A percentile compares a stretch with the other conserved stretches of the same genome.
These are phyloP conservation scores for Flaveria sonorensis DNA, from an alignment of 129 eudicot species.

Conservation along the genomic window DNA sequence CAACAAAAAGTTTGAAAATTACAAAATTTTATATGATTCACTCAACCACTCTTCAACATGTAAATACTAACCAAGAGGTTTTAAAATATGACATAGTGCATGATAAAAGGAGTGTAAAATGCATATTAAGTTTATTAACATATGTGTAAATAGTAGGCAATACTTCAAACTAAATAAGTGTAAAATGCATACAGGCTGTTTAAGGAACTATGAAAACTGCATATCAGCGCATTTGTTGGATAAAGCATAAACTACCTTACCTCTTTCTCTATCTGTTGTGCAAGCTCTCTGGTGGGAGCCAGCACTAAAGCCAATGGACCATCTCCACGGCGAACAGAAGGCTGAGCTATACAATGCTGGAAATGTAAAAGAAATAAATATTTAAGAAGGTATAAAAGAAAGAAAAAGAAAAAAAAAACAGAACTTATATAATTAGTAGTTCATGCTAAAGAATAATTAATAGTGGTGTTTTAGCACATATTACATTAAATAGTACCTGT, in stretches of 20 bases:
- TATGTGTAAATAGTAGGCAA: too few relatives aligned
- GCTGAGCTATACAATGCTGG: conserved; percentile 85
- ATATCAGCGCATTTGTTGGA: conserved; percentile 2
- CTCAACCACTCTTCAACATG: background rate
- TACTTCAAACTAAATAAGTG: background rate
- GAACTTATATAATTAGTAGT: background rate
- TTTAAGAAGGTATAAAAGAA: background rate
- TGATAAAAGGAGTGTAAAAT: background rate
- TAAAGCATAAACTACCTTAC: conserved; percentile 41
- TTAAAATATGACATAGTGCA: background rate
- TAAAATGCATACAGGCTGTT: conserved; percentile 17
- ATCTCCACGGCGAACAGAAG: conserved; percentile 77
- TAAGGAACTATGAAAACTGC: conserved; percentile 12
- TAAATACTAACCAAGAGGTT: background rate
- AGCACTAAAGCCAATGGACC: conserved; percentile 87
- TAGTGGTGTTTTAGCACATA: background rate
- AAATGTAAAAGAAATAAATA: conserved; percentile 20
- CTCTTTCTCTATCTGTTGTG: conserved; percentile 92
- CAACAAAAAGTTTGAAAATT: background rate
- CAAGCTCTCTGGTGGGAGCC: conserved; percentile 95
- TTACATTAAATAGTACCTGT: conserved; percentile 50
- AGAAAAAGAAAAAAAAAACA: conserved; percentile 1
- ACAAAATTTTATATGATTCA: background rate
- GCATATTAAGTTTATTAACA: too few relatives aligned
- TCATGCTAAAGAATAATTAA: background rate